Percentiles rank a stretch among this genome's conserved stretches.
These are phyloP conservation scores for Calonectria honghensis DNA, from an alignment of 2,329 filamentous ascomycete species.

Conservation along the genomic window DNA sequence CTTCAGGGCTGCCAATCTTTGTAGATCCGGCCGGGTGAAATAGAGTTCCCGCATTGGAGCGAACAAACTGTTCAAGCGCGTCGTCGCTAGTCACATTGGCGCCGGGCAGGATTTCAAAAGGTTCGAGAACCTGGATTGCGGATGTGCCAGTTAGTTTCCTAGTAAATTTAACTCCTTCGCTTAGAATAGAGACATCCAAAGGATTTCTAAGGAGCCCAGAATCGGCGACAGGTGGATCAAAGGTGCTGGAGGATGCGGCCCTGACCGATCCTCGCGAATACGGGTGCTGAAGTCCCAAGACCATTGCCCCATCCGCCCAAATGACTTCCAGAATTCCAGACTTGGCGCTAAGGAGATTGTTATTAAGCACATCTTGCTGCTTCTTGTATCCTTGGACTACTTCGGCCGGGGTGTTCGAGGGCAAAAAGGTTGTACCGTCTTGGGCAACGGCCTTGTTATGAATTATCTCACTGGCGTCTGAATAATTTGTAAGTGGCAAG, in stretches of 20 bases:
- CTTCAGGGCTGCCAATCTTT: not conserved
- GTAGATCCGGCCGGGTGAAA: constrained; percentile 6
- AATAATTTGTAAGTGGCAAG: not conserved
- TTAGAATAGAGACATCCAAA: not conserved
- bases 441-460: not conserved
- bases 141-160: not conserved
- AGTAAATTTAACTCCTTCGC: not conserved
- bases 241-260: constrained; percentile 7
- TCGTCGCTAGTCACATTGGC: constrained; percentile 10
- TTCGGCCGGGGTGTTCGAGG: not conserved
- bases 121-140: constrained; percentile 1
- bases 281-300: constrained; percentile 8
- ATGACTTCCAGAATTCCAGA: constrained; percentile 10
- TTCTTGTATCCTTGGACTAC: constrained; percentile 9
- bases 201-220: constrained; percentile 2
- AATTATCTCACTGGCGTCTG: not conserved
- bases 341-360: not conserved
- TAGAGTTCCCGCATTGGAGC: not conserved
- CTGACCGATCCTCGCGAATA: constrained; percentile 14
- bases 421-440: not conserved
- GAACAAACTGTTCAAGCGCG: constrained; percentile 6
- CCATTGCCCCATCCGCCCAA: constrained; percentile 12
- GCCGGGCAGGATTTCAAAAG: not conserved
- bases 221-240: constrained; percentile 7
- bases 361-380: not conserved